phyloP scores from a whole-genome alignment of 2,329 filamentous ascomycete species.

The Cercospora brassicicola region DNA sequence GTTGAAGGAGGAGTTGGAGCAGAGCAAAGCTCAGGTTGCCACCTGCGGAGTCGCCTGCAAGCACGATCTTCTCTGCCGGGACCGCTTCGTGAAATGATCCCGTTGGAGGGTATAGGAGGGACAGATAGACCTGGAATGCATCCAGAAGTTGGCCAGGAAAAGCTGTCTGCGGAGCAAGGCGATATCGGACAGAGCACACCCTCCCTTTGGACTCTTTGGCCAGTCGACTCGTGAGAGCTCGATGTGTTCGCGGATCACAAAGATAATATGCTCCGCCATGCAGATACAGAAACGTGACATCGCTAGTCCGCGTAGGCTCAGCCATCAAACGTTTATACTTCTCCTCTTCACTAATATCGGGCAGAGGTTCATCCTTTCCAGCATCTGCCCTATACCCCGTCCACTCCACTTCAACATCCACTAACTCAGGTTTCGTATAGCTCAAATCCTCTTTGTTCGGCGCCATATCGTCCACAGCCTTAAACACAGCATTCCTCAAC shows the following conservation, averaged over 20 bases:
- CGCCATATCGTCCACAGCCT: conserved; percentile 20
- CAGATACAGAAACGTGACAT: conserved; percentile 69
- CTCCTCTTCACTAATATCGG: conserved; percentile 60
- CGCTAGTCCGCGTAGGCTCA: conserved; percentile 57
- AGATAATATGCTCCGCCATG: conserved; percentile 76
- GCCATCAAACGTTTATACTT: conserved; percentile 68
- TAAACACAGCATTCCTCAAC: conserved; percentile 56
- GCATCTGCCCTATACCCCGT: conserved; percentile 65
- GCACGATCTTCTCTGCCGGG: conserved; percentile 64
- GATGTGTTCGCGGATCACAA: conserved; percentile 68
- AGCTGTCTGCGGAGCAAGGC: conserved; percentile 70
- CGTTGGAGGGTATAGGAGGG: conserved; percentile 68
- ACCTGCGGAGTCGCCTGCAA: conserved; percentile 74
- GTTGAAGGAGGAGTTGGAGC: conserved; percentile 66
- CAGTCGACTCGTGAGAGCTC: conserved; percentile 59
- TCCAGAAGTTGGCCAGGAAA: conserved; percentile 76
- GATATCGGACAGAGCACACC: conserved; percentile 71
- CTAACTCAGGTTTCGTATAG: conserved; percentile 54
- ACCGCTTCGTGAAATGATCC: conserved; percentile 68
- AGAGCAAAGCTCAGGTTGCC: conserved; percentile 69
- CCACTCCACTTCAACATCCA: conserved; percentile 71
- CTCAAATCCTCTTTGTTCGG: conserved; percentile 48
- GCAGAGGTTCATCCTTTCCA: conserved; percentile 52
- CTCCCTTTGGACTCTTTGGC: conserved; percentile 67
- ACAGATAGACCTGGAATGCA: conserved; percentile 69